Base-by-base conservation (phyloP, 306 rosid genomes). In the Alnus rubra region DNA sequence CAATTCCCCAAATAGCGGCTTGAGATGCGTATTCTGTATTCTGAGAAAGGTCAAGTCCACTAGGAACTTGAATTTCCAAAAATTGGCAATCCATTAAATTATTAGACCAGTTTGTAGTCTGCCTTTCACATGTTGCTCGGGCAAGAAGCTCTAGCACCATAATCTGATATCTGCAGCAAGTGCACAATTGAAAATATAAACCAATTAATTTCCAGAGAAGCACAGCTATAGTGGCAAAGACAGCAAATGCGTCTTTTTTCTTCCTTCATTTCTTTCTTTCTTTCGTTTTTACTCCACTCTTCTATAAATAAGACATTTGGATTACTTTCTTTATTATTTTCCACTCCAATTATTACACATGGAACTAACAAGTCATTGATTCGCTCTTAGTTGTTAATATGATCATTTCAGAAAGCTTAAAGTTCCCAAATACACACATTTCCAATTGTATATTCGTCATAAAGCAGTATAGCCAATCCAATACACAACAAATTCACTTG, bases 1-100 rank as follows among this genome's bases (percentile, higher is more conserved):
- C 94, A 90, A 93, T 88, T 78, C 99, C 99, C 99, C 99, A 95
- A 35, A 95, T 82, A 75, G 97, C 98, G 77, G 99, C 99, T 87
- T 91, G 96, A 67, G 92, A 86, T 71, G 98, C 98, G 84, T 90
- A 95, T 79, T 95, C 96, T 3, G 90, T 84, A 86, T 90, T 88
- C 80, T 90, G 84, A 74, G 90, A 82, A 76, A 95, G 98, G 89
- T 93, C 87, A 54, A 87, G 78, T 81, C 96, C 99, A 19, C 67
- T 80, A 71, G 99, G 99, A 53, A 93, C 81, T 81, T 88, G 93
- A 30, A 93, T 91, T 78, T 94, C 94, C 77, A 81, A 79, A 80
- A 90, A 76, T 55, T 91, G 89, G 90, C 89, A 56, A 47, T 89
- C 94, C 88, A 65, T 84, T 76, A 63, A 76, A 62, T 81, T 89